phyloP scores from a whole-genome alignment of 2,329 filamentous ascomycete genomes.

The Trichothecium roseum region DNA sequence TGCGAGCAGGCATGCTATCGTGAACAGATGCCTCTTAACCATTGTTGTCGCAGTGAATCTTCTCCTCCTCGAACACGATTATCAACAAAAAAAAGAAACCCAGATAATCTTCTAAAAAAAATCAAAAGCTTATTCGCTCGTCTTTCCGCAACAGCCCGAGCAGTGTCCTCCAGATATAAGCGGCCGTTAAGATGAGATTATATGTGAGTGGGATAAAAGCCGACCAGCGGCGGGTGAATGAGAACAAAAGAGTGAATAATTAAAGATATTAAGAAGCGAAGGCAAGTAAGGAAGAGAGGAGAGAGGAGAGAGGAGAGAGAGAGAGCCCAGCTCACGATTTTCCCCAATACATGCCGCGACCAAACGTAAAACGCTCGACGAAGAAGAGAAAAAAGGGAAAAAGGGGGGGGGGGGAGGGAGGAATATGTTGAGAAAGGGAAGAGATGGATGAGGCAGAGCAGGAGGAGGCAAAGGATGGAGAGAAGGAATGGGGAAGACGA shows the following conservation, averaged over 20 bases:
- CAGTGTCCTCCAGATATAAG: too few relatives aligned
- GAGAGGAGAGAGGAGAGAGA: too few relatives aligned
- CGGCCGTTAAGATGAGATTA: too few relatives aligned
- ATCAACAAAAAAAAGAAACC: too few relatives aligned
- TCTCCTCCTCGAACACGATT: too few relatives aligned
- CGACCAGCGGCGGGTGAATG: not conserved
- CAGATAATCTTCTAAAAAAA: too few relatives aligned
- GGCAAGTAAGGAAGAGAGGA: not conserved
- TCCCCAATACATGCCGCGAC: too few relatives aligned
- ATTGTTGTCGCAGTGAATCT: not conserved
- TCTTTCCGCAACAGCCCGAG: too few relatives aligned
- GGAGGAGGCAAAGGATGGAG: not conserved
- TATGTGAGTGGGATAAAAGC: not conserved
- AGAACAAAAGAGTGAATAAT: not conserved
- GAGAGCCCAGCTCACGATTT: too few relatives aligned
- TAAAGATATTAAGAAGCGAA: not conserved
- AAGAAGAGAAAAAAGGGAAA: not conserved
- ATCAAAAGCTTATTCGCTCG: too few relatives aligned
- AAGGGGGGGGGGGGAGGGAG: not conserved
- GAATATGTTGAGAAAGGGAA: not conserved
- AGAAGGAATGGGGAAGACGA: not conserved
- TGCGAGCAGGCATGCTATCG: constrained; percentile 4
- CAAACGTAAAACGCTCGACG: too few relatives aligned
- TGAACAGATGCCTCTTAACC: not conserved
- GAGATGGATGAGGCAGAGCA: too few relatives aligned